Conservation (phyloP, 306 rosid genomes). For the Hippophae rhamnoides region DNA sequence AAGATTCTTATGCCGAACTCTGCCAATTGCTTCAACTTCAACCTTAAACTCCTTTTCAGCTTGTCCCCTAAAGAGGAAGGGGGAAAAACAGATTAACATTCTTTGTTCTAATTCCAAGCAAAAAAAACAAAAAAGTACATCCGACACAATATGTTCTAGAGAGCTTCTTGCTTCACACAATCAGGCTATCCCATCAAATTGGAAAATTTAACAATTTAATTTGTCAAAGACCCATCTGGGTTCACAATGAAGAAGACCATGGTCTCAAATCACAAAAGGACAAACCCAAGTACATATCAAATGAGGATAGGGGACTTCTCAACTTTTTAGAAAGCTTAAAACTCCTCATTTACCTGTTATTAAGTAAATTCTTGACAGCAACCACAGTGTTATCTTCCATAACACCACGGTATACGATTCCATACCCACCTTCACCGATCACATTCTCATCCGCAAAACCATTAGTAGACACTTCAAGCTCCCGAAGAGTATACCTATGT, state of each 20-base stretch:
- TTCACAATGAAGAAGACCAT: background rate
- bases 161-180: background rate
- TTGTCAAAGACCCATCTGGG: slow-evolving; percentile 7
- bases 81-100: slow-evolving; percentile 9
- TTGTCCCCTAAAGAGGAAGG: slow-evolving; percentile 37
- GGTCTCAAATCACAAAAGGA: background rate
- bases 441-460: slow-evolving; percentile 55
- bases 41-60: slow-evolving; percentile 65
- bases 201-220: background rate
- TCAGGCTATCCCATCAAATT: background rate
- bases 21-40: slow-evolving; percentile 63
- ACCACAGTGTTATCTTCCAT: slow-evolving; percentile 32
- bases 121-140: background rate
- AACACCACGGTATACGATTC: slow-evolving; percentile 53
- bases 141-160: background rate
- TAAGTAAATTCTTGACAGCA: slow-evolving; percentile 50
- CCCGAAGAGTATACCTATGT: slow-evolving; percentile 55
- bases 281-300: background rate
- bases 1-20: slow-evolving; percentile 58
- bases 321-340: background rate
- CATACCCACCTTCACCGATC: slow-evolving; percentile 63
- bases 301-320: background rate
- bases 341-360: slow-evolving; percentile 32
- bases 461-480: slow-evolving; percentile 44
- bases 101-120: background rate